Evolutionary conservation across 192 early-diverging fungal species (phyloP).

Genomic region (Rhizophagus clarus): DNA sequence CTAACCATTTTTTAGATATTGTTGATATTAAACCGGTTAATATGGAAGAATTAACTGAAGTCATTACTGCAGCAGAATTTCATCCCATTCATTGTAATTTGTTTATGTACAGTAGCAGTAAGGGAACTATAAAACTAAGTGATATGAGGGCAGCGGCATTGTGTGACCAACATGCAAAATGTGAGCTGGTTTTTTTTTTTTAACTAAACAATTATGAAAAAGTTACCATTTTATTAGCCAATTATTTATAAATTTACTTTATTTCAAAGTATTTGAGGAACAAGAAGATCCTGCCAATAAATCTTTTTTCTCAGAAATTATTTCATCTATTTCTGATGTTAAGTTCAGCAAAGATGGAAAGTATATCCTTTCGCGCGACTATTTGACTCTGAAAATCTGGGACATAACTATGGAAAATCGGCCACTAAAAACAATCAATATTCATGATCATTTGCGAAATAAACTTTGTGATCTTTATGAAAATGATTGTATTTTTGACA

Average conservation of each 20-base stretch:
- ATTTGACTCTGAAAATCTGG: constrained; percentile 97
- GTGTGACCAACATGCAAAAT: constrained; percentile 92
- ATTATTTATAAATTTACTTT: background rate
- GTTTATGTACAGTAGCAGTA: constrained; percentile 98
- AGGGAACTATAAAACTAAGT: constrained; percentile 95
- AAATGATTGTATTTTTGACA: constrained; percentile 99
- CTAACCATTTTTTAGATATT: constrained; percentile 68
- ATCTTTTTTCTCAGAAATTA: constrained; percentile 99
- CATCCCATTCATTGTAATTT: constrained; percentile 94
- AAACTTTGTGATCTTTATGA: constrained; percentile 99
- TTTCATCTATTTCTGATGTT: constrained; percentile 96
- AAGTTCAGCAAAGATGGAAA: constrained; percentile 96
- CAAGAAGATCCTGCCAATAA: constrained; percentile 92
- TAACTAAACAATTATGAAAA: background rate
- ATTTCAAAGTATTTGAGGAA: constrained; percentile 82
- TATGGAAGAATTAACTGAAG: constrained; percentile 99
- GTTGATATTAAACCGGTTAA: constrained; percentile 99
- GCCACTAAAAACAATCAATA: constrained; percentile 93
- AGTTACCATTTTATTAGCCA: background rate
- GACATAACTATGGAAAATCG: constrained; percentile 97
- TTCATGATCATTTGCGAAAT: constrained; percentile 93
- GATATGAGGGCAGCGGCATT: constrained; percentile 96
- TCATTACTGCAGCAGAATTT: constrained; percentile 98
- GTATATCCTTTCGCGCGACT: constrained; percentile 96
- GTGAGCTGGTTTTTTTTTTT: constrained; percentile 50